These are phyloP conservation scores for Funneliformis geosporum DNA, from an alignment of 192 early-diverging fungal genomes.

Conservation along the genomic window DNA sequence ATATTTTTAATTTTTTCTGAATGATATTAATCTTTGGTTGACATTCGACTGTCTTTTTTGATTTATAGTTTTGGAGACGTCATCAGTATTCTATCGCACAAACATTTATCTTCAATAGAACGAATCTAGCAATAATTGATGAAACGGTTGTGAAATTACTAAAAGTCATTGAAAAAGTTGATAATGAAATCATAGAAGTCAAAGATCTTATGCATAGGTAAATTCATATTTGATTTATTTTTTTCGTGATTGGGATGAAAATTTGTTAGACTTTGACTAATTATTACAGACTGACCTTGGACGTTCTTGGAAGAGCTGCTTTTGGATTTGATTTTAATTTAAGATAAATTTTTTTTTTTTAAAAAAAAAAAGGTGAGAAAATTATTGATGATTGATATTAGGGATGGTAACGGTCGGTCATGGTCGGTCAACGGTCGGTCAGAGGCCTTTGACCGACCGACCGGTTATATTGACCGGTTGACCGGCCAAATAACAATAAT, in stretches of 20 bases:
- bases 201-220: background rate
- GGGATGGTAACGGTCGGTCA: no score
- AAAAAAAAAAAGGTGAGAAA: background rate
- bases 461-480: no score
- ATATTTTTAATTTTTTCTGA: background rate
- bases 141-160: background rate
- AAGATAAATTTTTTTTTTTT: background rate
- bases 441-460: no score
- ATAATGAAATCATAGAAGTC: conserved; percentile 4
- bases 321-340: conserved; percentile 4
- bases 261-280: background rate
- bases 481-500: no score
- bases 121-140: background rate
- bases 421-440: no score
- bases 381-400: no score
- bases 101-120: background rate
- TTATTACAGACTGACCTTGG: background rate
- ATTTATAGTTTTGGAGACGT: background rate
- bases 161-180: background rate
- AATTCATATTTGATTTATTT: no score
- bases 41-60: background rate
- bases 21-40: background rate
- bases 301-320: background rate
- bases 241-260: background rate
- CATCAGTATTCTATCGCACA: background rate